These are phyloP conservation scores for Corynascus novoguineensis DNA, from an alignment of 495 filamentous ascomycete species.

Conservation along the genomic window DNA sequence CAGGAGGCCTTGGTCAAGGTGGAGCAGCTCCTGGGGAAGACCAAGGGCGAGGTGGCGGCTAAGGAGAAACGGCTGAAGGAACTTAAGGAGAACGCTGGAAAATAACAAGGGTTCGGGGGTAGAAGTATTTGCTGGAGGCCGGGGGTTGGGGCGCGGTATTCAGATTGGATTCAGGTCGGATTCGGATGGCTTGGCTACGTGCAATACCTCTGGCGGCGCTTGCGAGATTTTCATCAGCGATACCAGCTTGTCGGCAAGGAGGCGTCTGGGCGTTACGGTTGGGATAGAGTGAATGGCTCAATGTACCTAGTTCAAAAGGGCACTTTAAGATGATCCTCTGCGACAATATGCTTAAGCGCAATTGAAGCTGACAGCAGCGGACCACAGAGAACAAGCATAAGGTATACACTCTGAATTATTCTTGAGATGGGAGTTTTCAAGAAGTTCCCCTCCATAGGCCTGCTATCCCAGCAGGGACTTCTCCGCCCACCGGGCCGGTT, in stretches of 20 bases:
- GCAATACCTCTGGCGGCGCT: neutral
- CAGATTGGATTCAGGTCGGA: neutral
- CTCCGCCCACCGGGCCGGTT: neutral
- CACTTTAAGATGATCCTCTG: neutral
- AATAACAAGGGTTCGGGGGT: neutral
- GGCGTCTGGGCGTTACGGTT: slow-evolving; percentile 2
- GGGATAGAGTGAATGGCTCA: neutral
- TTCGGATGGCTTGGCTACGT: neutral
- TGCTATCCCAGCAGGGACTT: slow-evolving; percentile 18
- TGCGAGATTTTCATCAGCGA: neutral
- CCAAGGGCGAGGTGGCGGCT: slow-evolving; percentile 58
- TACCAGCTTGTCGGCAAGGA: neutral
- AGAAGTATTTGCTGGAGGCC: neutral
- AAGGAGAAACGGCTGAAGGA: slow-evolving; percentile 49
- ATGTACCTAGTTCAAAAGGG: too few relatives aligned
- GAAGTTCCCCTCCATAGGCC: slow-evolving; percentile 16
- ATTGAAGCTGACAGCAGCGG: neutral
- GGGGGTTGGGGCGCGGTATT: neutral
- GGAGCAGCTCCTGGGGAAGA: slow-evolving; percentile 55
- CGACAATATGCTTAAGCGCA: neutral
- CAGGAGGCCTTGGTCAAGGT: slow-evolving; percentile 65
- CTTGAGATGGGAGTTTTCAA: slow-evolving; percentile 20
- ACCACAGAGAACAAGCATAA: neutral
- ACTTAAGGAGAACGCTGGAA: slow-evolving; percentile 34
- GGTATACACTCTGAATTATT: neutral